These are phyloP conservation scores for Jamesozyma piceae DNA, from an alignment of 805 yeast species.

Conservation along the genomic window DNA sequence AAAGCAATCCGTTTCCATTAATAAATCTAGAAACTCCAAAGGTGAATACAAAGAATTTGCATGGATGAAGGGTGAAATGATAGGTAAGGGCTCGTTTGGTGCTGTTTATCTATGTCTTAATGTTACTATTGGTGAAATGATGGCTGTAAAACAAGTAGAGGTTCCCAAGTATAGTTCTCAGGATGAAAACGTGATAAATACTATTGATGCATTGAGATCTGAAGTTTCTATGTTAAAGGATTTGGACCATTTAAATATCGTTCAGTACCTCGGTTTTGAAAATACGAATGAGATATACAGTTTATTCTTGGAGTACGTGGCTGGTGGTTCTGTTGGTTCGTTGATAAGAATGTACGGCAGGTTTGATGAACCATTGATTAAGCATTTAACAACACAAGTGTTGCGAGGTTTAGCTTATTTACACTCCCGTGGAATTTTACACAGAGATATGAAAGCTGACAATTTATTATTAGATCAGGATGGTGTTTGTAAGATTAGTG, in stretches of 20 bases:
- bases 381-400: slow-evolving; percentile 69
- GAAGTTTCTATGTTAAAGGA: slow-evolving; percentile 94
- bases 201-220: slow-evolving; percentile 71
- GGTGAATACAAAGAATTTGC: slow-evolving; percentile 80
- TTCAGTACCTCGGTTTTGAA: slow-evolving; percentile 93
- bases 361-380: slow-evolving; percentile 69
- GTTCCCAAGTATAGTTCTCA: slow-evolving; percentile 41
- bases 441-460: slow-evolving; percentile 94
- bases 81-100: slow-evolving; percentile 96
- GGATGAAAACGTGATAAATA: slow-evolving; percentile 43
- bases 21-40: slow-evolving; percentile 51
- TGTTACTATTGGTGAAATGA: slow-evolving; percentile 95
- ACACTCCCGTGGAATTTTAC: slow-evolving; percentile 79
- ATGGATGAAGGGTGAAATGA: slow-evolving; percentile 95
- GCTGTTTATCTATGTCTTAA: slow-evolving; percentile 85
- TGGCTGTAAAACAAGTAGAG: slow-evolving; percentile 93
- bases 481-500: slow-evolving; percentile 91
- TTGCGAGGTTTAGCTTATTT: slow-evolving; percentile 78
- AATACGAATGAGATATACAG: slow-evolving; percentile 63
- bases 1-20: slow-evolving; percentile 54
- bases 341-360: slow-evolving; percentile 74
- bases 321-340: slow-evolving; percentile 93
- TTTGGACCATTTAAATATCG: slow-evolving; percentile 86
- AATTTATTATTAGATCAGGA: slow-evolving; percentile 79
- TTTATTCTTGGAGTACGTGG: slow-evolving; percentile 87